Conservation (phyloP, 129 eudicot genomes). For the Sambucus nigra region DNA sequence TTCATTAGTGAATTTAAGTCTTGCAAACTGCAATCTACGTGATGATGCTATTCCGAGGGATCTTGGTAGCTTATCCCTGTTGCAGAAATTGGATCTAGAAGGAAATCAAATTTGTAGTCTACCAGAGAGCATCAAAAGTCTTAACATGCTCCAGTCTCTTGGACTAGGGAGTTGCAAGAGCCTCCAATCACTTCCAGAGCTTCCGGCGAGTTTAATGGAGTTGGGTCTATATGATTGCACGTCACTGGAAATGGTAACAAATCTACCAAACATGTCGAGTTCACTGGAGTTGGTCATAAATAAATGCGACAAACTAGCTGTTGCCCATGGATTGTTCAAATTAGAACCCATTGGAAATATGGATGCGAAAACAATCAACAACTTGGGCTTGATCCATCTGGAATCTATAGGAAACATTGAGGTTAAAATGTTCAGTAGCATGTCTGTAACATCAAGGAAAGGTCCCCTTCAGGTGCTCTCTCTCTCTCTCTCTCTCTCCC, state of each 20-base stretch:
- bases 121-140: constrained; percentile 7
- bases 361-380: background rate
- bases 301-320: background rate
- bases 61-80: background rate
- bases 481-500: constrained; percentile 11
- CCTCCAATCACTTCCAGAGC: background rate
- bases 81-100: constrained; percentile 5
- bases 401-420: background rate
- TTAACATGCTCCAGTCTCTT: constrained; percentile 3
- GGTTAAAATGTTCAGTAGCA: background rate
- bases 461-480: constrained; percentile 7
- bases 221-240: background rate
- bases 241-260: background rate
- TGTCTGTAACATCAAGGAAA: background rate
- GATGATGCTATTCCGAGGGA: constrained; percentile 8
- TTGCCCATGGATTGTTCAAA: background rate
- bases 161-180: background rate
- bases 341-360: background rate
- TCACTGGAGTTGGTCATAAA: background rate
- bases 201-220: background rate
- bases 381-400: background rate
- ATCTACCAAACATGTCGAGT: background rate
- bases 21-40: background rate
- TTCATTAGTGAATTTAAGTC: background rate
- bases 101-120: constrained; percentile 7